Conservation (phyloP, 768 basidiomycete species). For the Auricularia auricula-judae region DNA sequence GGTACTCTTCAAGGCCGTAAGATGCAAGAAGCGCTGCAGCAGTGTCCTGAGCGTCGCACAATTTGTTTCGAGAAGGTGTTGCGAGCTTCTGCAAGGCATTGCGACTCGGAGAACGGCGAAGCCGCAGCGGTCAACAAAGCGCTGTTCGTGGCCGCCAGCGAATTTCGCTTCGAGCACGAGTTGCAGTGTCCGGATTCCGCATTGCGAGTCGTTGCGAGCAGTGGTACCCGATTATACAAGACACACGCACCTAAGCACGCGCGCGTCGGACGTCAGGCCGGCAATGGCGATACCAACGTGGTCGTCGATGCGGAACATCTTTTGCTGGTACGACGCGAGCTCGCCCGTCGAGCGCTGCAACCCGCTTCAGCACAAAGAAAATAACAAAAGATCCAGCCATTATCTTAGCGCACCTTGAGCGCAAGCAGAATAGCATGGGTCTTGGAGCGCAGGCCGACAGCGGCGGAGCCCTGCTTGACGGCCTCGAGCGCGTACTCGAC, state of each 20-base stretch:
- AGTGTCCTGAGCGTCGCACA: too few relatives aligned
- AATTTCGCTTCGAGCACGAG: too few relatives aligned
- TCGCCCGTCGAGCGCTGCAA: conserved; percentile 90
- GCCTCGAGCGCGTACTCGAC: conserved; percentile 99
- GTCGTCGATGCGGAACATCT: conserved; percentile 99
- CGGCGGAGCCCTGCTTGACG: conserved; percentile 99
- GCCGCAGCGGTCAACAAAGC: too few relatives aligned
- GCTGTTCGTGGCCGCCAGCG: too few relatives aligned
- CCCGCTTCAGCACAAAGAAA: background rate
- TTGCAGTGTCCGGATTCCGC: too few relatives aligned
- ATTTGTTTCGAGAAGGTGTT: too few relatives aligned
- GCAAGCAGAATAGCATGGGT: conserved; percentile 89
- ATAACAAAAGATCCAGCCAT: background rate
- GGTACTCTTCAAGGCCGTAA: too few relatives aligned
- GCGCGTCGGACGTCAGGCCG: conserved; percentile 95
- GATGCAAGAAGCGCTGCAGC: too few relatives aligned
- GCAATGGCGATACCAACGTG: conserved; percentile 99
- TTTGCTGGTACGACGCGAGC: conserved; percentile 98
- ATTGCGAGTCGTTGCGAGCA: too few relatives aligned
- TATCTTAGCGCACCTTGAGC: conserved; percentile 55
- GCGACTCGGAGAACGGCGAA: too few relatives aligned
- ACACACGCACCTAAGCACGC: conserved; percentile 73
- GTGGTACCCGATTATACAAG: too few relatives aligned
- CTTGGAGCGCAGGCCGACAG: conserved; percentile 90
- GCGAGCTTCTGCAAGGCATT: too few relatives aligned